phyloP scores from a whole-genome alignment of 495 filamentous ascomycete species.

The Hypoxylon intermedium region DNA sequence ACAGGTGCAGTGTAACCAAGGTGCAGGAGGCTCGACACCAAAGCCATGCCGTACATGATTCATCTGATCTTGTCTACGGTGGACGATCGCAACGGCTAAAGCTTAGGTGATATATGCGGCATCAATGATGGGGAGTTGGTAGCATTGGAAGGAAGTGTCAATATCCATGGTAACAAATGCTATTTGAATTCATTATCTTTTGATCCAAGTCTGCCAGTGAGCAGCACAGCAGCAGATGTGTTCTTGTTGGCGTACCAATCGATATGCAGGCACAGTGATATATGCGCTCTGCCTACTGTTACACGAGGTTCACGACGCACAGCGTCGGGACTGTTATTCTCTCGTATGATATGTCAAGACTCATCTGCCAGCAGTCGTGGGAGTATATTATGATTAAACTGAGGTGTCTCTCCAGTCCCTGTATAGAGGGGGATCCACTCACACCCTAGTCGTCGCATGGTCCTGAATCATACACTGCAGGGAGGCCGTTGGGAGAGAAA shows the following conservation, averaged over 20 bases:
- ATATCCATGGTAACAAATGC: background rate
- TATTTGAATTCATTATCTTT: background rate
- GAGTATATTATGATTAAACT: slow-evolving; percentile 6
- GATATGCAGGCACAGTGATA: no score
- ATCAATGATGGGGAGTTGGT: slow-evolving; percentile 7
- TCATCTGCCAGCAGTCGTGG: slow-evolving; percentile 7
- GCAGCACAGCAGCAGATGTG: no score
- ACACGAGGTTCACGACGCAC: slow-evolving; percentile 3
- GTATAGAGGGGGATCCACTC: slow-evolving; percentile 11
- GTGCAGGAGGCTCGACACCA: background rate
- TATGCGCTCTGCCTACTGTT: no score
- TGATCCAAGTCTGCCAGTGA: slow-evolving; percentile 5
- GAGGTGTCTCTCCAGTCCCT: slow-evolving; percentile 19
- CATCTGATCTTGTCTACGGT: slow-evolving; percentile 1
- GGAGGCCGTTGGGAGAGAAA: slow-evolving; percentile 8
- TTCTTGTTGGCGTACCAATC: slow-evolving; percentile 8
- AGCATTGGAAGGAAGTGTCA: background rate
- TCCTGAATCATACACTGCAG: slow-evolving; percentile 27
- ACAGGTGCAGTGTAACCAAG: slow-evolving; percentile 19
- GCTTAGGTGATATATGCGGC: background rate
- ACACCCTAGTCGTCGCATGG: slow-evolving; percentile 24
- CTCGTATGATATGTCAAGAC: slow-evolving; percentile 18
- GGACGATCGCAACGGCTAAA: slow-evolving; percentile 5
- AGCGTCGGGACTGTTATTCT: background rate
- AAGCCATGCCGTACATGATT: slow-evolving; percentile 1